A percentile compares a stretch with the other conserved stretches of the same genome.
Conservation (phyloP, 1,284 basidiomycete genomes). For the Ganoderma boninense region DNA sequence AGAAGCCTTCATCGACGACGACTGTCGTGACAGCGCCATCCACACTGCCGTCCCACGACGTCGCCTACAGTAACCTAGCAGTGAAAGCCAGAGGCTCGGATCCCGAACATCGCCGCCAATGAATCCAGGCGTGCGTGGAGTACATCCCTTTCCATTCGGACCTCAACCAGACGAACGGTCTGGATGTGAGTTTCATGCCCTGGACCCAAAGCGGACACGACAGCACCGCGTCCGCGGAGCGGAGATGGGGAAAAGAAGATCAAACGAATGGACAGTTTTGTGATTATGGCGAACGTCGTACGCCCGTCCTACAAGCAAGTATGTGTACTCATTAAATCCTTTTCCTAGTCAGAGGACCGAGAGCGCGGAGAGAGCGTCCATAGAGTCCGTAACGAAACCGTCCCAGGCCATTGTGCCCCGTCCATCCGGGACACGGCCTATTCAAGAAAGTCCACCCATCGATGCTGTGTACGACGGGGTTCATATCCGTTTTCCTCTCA, state of each 20-base stretch:
- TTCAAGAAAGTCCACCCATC: not conserved
- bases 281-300: not conserved
- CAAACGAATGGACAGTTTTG: conserved; percentile 4
- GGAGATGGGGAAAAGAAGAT: conserved; percentile 1
- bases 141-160: not conserved
- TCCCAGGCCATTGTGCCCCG: not conserved
- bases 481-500: not conserved
- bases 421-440: not conserved
- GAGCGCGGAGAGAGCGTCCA: not conserved
- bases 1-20: too few relatives aligned
- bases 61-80: too few relatives aligned
- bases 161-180: not conserved
- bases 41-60: too few relatives aligned
- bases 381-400: conserved; percentile 2
- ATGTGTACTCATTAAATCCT: not conserved
- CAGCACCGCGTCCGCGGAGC: not conserved
- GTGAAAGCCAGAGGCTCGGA: too few relatives aligned
- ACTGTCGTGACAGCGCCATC: too few relatives aligned
- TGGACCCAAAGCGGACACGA: not conserved
- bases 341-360: not conserved
- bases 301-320: not conserved
- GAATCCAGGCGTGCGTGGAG: too few relatives aligned
- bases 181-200: not conserved
- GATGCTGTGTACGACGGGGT: not conserved
- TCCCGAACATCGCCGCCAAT: too few relatives aligned